Evolutionary conservation across 106 monocot genomes (phyloP).

Genomic region (Triglochin maritima): DNA sequence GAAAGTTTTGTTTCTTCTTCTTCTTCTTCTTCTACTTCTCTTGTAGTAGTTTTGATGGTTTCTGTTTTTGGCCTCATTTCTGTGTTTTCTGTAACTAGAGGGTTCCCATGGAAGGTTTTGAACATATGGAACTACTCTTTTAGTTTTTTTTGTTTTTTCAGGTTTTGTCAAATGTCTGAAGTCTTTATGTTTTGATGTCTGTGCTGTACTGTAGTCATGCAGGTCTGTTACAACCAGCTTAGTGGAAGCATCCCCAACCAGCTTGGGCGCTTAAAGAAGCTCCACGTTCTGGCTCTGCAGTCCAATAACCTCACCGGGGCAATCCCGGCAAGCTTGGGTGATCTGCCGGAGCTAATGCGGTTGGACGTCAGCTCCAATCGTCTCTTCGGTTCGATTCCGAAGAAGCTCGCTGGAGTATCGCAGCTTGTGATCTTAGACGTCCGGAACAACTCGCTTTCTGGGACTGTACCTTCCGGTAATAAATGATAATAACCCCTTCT

Average conservation of each 20-base stretch:
- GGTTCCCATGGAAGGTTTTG: too few species aligned
- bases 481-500: neutral
- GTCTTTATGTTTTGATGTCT: neutral
- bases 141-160: neutral
- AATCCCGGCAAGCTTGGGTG: constrained; percentile 74
- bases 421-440: constrained; percentile 45
- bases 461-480: constrained; percentile 76
- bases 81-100: too few species aligned
- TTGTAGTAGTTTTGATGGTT: neutral
- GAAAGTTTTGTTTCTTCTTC: neutral
- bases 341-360: constrained; percentile 34
- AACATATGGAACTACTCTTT: too few species aligned
- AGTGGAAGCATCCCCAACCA: constrained; percentile 69
- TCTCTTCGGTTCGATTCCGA: constrained; percentile 76
- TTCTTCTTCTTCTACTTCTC: neutral
- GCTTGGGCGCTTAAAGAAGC: constrained; percentile 48
- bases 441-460: constrained; percentile 66
- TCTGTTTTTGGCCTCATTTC: too few species aligned
- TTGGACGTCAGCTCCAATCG: constrained; percentile 68
- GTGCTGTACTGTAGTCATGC: constrained; percentile 36
- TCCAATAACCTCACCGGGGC: constrained; percentile 62
- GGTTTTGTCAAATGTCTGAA: neutral
- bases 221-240: constrained; percentile 80
- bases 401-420: constrained; percentile 40
- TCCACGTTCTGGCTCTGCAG: constrained; percentile 63